These are phyloP conservation scores for Fusarium setosum DNA, from an alignment of 2,329 filamentous ascomycete species.

Conservation along the genomic window DNA sequence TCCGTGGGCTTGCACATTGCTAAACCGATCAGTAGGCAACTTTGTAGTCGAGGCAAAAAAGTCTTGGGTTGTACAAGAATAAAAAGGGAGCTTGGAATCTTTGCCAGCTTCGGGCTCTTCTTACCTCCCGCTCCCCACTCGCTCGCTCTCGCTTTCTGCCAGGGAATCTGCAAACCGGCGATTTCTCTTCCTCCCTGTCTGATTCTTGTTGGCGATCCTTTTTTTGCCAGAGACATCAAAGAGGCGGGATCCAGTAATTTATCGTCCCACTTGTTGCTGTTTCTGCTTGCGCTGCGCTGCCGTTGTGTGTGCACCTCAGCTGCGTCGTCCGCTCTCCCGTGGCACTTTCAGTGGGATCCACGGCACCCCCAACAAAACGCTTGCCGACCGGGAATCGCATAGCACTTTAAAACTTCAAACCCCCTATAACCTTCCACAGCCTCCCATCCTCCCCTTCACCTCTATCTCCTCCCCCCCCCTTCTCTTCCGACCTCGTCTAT, in stretches of 20 bases:
- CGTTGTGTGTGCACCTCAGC: constrained; percentile 15
- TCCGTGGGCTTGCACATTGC: neutral
- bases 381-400: constrained; percentile 35
- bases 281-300: constrained; percentile 22
- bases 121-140: neutral
- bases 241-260: constrained; percentile 15
- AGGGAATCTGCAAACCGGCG: neutral
- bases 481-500: constrained; percentile 7
- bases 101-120: neutral
- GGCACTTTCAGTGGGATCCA: constrained; percentile 35
- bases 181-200: neutral
- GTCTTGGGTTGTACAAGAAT: neutral
- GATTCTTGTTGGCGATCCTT: constrained; percentile 23
- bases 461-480: too few relatives aligned
- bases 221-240: constrained; percentile 23
- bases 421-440: constrained; percentile 21
- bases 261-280: constrained; percentile 32
- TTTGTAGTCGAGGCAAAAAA: neutral
- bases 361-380: constrained; percentile 43
- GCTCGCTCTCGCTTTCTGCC: neutral
- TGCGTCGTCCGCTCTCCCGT: constrained; percentile 14
- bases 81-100: neutral
- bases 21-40: neutral
- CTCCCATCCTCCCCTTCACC: constrained; percentile 2
- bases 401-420: constrained; percentile 34